Conservation (phyloP, 2,329 filamentous ascomycete genomes). For the Piedraia hortae region DNA sequence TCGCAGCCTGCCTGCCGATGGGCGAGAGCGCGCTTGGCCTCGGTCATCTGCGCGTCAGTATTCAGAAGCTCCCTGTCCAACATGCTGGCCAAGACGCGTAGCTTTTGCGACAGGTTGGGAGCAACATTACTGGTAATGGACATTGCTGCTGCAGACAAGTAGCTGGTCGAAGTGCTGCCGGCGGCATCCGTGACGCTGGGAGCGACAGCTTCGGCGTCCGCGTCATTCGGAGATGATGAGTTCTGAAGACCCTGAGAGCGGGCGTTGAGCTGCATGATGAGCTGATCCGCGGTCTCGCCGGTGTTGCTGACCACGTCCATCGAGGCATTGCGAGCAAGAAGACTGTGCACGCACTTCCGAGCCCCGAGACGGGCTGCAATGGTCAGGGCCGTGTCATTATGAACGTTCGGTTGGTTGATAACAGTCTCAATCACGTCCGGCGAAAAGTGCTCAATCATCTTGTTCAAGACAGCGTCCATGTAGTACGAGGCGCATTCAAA, state of each 20-base stretch:
- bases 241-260: constrained; percentile 37
- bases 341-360: constrained; percentile 41
- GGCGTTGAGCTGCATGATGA: constrained; percentile 48
- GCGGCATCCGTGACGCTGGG: constrained; percentile 1
- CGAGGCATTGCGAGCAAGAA: constrained; percentile 49
- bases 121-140: constrained; percentile 35
- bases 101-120: constrained; percentile 24
- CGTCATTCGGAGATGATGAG: constrained; percentile 35
- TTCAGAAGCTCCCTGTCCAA: constrained; percentile 53
- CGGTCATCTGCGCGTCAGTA: constrained; percentile 28
- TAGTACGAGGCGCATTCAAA: constrained; percentile 82
- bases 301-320: constrained; percentile 60
- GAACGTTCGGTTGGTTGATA: constrained; percentile 55
- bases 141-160: constrained; percentile 21
- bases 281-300: constrained; percentile 58
- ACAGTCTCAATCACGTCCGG: constrained; percentile 50
- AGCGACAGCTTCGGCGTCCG: constrained; percentile 6
- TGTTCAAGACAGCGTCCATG: constrained; percentile 69
- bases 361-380: constrained; percentile 68
- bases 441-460: constrained; percentile 50
- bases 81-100: constrained; percentile 16
- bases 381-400: constrained; percentile 76
- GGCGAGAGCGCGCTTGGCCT: constrained; percentile 20
- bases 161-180: constrained; percentile 8
- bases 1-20: constrained; percentile 42